A percentile compares a stretch with the other conserved stretches of the same genome.
Evolutionary conservation across 177 flowering plant species (phyloP).

Genomic region (Vitis hybrid): DNA sequence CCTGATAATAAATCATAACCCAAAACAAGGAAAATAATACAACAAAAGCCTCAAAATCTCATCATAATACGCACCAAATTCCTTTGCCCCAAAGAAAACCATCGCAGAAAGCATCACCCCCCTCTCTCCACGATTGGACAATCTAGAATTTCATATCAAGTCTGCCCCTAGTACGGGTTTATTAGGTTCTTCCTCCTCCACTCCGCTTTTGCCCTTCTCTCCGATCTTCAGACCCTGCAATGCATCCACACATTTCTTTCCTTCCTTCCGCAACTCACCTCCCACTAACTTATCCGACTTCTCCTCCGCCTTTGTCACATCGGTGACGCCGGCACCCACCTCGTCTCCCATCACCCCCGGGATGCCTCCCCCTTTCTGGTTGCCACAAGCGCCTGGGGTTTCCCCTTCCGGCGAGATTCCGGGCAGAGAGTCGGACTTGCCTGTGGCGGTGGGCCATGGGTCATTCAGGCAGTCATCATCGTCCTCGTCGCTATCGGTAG

Average conservation of each 20-base stretch:
- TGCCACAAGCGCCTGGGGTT: conserved; percentile 33
- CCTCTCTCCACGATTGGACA: too few species aligned
- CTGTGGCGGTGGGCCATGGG: conserved; percentile 29
- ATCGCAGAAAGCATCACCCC: too few species aligned
- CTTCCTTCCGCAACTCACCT: conserved; percentile 3
- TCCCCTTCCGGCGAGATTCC: conserved; percentile 25
- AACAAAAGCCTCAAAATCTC: too few species aligned
- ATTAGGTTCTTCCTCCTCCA: not conserved
- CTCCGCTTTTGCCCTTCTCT: conserved; percentile 4
- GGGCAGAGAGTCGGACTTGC: conserved; percentile 29
- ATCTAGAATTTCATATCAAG: too few species aligned
- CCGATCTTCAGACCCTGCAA: conserved; percentile 14
- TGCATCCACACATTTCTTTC: conserved; percentile 21
- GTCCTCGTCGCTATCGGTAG: conserved; percentile 20
- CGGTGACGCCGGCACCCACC: not conserved
- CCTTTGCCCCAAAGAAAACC: too few species aligned
- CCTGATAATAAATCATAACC: too few species aligned
- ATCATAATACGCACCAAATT: too few species aligned
- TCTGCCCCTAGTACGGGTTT: too few species aligned
- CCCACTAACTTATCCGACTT: conserved; percentile 15
- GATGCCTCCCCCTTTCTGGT: conserved; percentile 36
- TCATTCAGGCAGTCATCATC: conserved; percentile 30
- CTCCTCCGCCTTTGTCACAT: conserved; percentile 2
- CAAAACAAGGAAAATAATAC: too few species aligned
- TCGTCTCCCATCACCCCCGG: conserved; percentile 17